Conservation (phyloP, 331 rosid genomes). For the Arachis monticola region DNA sequence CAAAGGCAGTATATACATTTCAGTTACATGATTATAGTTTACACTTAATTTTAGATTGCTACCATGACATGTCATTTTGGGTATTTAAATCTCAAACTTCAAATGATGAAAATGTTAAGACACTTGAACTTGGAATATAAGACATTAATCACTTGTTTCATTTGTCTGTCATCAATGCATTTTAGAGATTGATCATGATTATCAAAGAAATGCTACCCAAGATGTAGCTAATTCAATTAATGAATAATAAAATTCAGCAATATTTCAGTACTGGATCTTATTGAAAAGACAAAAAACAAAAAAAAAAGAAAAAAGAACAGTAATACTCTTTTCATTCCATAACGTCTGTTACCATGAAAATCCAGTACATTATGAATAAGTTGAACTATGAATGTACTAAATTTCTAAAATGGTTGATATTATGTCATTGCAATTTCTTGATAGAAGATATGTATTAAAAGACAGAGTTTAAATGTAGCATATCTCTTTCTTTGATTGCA, state of each 20-base stretch:
- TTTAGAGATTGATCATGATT: not conserved
- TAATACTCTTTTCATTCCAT: too few relatives aligned
- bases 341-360: too few relatives aligned
- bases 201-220: not conserved
- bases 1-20: too few relatives aligned
- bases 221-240: not conserved
- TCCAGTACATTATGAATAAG: too few relatives aligned
- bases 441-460: not conserved
- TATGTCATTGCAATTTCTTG: not conserved
- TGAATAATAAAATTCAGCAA: not conserved
- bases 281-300: too few relatives aligned
- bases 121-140: not conserved
- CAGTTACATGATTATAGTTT: not conserved
- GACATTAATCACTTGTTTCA: not conserved
- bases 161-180: too few relatives aligned
- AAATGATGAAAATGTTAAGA: not conserved
- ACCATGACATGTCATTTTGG: too few relatives aligned
- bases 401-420: too few relatives aligned
- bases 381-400: too few relatives aligned
- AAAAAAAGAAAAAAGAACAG: too few relatives aligned
- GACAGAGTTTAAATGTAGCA: not conserved
- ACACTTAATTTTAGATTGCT: too few relatives aligned
- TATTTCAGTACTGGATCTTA: not conserved
- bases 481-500: conserved; percentile 44
- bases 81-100: not conserved